Base-by-base conservation (phyloP, 1,284 basidiomycete species). In the Apiotrichum porosum region DNA sequence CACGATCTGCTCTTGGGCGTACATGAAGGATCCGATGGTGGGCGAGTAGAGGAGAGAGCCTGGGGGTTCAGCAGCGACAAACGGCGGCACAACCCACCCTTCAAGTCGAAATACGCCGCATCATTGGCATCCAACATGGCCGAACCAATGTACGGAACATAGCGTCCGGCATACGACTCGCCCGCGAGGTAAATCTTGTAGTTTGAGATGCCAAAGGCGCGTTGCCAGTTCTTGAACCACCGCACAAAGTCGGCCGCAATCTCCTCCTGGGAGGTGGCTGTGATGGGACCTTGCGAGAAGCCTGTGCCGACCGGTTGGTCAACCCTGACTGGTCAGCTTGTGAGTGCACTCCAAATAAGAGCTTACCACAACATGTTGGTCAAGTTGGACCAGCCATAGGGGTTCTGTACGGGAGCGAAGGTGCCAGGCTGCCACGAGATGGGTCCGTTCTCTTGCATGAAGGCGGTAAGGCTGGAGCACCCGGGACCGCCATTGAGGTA, bases 231-330 rank as follows among this genome's bases (percentile, higher is more conserved):
- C 42, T 52, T 51, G 37, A 60, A 45, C 40, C 49, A 60, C 37
- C 47, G 40, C 23, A 55, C 34, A 41, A 76, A 71, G 39, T 73
- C 59, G 12, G 56, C 53, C 0, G 70, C 69, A 14, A 71, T 57
- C 37, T 69, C 64, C 10, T 54, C 51, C 43, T 74, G 61, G 35
- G 65, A 62, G 4, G 40, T 75, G 50, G 83, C 83, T 50, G 83
- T 80, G 2, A 85, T 84, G 9, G 61, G 77, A 6, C 88, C 88
- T 56, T 83, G 81, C 1, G 84, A 84, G 65, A 84, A 90, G 1
- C 88, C 88, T 0, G 85, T 88, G 9, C 85, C 84, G 22, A 88
- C 81, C 0, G 88, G 88, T 58, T 91, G 88, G 61, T 91, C 58
- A 26, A 60, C 52, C 49, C n/a, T n/a, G n/a, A n/a, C n/a, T n/a